Percentiles rank a stretch among this genome's conserved stretches.
Conservation (phyloP, 208 protist species). For the Trypanosoma conorhini region DNA sequence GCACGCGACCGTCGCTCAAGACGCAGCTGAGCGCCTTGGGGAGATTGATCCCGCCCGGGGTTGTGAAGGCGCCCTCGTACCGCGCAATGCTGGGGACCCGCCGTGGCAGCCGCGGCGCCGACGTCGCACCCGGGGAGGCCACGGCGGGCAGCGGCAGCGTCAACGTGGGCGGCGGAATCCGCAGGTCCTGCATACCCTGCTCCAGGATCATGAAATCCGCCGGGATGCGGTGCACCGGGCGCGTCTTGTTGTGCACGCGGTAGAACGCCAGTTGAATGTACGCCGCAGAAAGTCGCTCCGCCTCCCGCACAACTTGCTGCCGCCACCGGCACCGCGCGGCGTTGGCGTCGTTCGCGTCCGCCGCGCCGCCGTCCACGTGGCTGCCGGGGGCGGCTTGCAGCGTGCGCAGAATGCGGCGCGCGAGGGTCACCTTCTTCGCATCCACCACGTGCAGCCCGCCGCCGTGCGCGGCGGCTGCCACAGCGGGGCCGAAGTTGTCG, state of each 20-base stretch:
- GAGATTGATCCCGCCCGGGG: conserved; percentile 94
- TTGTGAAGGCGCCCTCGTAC: conserved; percentile 71
- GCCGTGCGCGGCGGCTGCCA: background rate
- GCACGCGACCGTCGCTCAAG: conserved; percentile 73
- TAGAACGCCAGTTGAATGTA: conserved; percentile 85
- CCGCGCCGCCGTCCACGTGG: background rate
- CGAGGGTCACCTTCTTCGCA: conserved; percentile 35
- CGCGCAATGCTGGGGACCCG: conserved; percentile 36
- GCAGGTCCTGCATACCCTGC: conserved; percentile 31
- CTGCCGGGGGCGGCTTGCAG: conserved; percentile 3
- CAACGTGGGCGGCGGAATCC: conserved; percentile 47
- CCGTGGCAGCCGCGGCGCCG: background rate
- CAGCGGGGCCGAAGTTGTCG: conserved; percentile 42
- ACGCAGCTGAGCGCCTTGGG: conserved; percentile 92
- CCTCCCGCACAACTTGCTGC: conserved; percentile 35
- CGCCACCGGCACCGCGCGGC: background rate
- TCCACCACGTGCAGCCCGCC: conserved; percentile 33
- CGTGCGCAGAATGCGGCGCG: conserved; percentile 30
- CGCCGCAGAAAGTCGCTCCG: conserved; percentile 57
- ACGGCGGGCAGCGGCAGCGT: conserved; percentile 9
- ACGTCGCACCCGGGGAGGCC: background rate
- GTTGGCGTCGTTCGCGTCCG: background rate
- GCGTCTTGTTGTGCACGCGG: conserved; percentile 13
- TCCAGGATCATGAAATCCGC: conserved; percentile 38
- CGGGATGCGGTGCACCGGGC: conserved; percentile 34